Conservation (phyloP, 441 rosid genomes). For the Breynia disticha region DNA sequence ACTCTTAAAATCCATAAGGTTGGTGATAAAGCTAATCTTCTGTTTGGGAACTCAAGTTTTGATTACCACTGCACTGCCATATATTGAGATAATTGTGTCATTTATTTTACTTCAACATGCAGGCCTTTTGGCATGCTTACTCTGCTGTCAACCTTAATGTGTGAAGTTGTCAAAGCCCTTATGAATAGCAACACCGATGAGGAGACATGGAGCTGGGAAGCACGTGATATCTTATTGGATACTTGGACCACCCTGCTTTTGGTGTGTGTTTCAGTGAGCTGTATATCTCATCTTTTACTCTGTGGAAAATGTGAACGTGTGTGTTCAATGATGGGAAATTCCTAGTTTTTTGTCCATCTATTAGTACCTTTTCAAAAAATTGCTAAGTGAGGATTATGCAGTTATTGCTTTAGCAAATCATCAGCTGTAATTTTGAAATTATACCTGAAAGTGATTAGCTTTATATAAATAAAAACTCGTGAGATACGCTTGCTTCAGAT, state of each 20-base stretch:
- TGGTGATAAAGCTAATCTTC: not conserved
- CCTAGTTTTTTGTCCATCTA: not conserved
- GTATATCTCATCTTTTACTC: not conserved
- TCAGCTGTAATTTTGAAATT: too few relatives aligned
- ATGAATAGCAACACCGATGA: conserved; percentile 53
- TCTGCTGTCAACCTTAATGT: conserved; percentile 75
- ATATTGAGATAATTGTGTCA: not conserved
- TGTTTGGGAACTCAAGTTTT: conserved; percentile 5
- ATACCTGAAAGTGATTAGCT: too few relatives aligned
- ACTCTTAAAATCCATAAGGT: conserved; percentile 84
- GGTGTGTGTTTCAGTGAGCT: conserved; percentile 31
- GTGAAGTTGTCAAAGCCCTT: conserved; percentile 79
- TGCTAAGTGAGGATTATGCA: conserved; percentile 1
- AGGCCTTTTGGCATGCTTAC: conserved; percentile 90
- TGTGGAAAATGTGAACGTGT: not conserved
- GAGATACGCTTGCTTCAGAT: too few relatives aligned
- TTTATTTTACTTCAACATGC: conserved; percentile 20
- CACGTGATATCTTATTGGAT: conserved; percentile 92
- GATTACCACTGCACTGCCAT: not conserved
- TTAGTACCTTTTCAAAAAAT: not conserved
- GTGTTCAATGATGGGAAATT: not conserved
- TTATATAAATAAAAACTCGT: too few relatives aligned
- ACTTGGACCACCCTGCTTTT: conserved; percentile 80
- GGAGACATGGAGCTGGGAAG: conserved; percentile 96
- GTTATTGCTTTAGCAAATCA: not conserved